phyloP scores from a whole-genome alignment of 208 protist species.

The Leishmania lainsoni region DNA sequence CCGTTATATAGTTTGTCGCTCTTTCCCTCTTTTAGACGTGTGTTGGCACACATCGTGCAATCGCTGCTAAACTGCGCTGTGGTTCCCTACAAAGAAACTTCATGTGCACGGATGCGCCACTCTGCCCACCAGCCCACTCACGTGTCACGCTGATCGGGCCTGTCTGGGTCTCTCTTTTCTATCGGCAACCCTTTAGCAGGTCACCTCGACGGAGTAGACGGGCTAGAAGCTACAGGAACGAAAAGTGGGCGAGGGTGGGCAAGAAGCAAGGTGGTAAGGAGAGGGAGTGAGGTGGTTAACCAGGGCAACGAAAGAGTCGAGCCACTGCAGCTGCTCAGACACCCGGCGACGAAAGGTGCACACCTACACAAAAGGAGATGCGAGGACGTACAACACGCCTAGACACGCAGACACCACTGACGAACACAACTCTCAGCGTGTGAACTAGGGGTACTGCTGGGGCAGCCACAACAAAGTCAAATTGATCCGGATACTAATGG shows the following conservation, averaged over 20 bases:
- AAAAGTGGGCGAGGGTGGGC: not conserved
- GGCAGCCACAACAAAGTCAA: not conserved
- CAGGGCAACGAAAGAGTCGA: not conserved
- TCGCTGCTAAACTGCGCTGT: not conserved
- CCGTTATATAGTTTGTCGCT: not conserved
- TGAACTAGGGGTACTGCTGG: not conserved
- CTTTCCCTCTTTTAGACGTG: not conserved
- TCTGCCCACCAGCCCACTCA: too few species aligned
- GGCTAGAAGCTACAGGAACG: not conserved
- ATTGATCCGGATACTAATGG: not conserved
- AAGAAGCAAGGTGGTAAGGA: not conserved
- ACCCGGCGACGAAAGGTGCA: not conserved
- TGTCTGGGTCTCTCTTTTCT: not conserved
- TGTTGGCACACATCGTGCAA: not conserved
- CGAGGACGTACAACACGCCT: not conserved
- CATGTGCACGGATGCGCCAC: not conserved
- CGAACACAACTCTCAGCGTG: not conserved
- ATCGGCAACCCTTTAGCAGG: not conserved
- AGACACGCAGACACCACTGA: not conserved
- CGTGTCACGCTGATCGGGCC: not conserved
- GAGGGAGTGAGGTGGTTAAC: not conserved
- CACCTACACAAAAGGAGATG: not conserved
- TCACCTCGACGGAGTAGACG: not conserved
- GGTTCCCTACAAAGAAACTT: not conserved
- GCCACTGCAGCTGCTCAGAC: not conserved